phyloP scores from a whole-genome alignment of 2,329 filamentous ascomycete genomes.

The Phialophora macrospora region DNA sequence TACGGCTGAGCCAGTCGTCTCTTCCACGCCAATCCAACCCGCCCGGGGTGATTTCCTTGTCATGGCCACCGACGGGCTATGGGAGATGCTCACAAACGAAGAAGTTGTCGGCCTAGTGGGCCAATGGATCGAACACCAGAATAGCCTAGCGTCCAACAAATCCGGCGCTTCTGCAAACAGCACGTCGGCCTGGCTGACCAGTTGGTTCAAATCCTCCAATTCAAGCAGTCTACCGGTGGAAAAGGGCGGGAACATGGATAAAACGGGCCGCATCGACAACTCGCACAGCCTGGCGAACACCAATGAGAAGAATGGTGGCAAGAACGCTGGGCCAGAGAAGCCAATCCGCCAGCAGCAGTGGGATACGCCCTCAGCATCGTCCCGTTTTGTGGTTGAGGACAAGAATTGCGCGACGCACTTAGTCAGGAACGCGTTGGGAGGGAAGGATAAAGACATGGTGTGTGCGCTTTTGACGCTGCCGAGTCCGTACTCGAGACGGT shows the following conservation, averaged over 20 bases:
- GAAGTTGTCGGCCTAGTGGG: conserved; percentile 96
- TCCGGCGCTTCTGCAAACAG: conserved; percentile 46
- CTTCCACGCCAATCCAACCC: conserved; percentile 88
- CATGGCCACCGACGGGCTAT: conserved; percentile 93
- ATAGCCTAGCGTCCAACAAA: conserved; percentile 39
- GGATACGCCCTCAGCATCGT: conserved; percentile 71
- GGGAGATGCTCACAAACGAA: conserved; percentile 99
- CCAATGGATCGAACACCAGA: conserved; percentile 89
- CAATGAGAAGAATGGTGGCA: conserved; percentile 8
- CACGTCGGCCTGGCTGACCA: conserved; percentile 69
- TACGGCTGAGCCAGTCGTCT: conserved; percentile 92
- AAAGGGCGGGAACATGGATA: conserved; percentile 54
- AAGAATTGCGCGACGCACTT: conserved; percentile 96
- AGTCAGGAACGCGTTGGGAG: conserved; percentile 90
- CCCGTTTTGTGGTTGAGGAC: conserved; percentile 88
- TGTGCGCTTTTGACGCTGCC: conserved; percentile 89
- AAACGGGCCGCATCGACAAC: conserved; percentile 61
- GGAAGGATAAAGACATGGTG: conserved; percentile 90
- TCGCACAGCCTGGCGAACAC: conserved; percentile 14
- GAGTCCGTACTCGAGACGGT: conserved; percentile 86
- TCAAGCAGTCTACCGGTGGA: conserved; percentile 73
- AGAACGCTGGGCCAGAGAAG: conserved; percentile 42
- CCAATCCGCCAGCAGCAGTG: conserved; percentile 91
- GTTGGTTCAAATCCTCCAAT: conserved; percentile 58
- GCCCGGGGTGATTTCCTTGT: conserved; percentile 93